A percentile compares a stretch with the other conserved stretches of the same genome.
These are phyloP conservation scores for Acidomyces sp. DNA, from an alignment of 495 filamentous ascomycete species.

Conservation along the genomic window DNA sequence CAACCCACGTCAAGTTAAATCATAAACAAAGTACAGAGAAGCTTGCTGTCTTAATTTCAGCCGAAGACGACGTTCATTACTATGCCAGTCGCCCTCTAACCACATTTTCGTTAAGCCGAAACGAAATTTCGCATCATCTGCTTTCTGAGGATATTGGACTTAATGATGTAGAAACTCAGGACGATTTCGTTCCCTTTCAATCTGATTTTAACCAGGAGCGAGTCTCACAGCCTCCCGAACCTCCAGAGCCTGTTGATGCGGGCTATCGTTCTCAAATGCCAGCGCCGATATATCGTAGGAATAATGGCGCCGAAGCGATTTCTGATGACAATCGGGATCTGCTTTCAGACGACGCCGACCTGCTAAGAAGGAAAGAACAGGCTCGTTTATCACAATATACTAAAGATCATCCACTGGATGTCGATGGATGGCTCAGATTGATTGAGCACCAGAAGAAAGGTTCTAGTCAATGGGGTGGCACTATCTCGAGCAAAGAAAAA, in stretches of 20 bases:
- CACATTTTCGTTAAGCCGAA: no score
- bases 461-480: slow-evolving; percentile 32
- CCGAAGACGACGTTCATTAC: background rate
- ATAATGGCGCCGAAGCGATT: no score
- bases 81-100: background rate
- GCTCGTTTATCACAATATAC: slow-evolving; percentile 46
- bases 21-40: slow-evolving; percentile 12
- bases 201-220: slow-evolving; percentile 19
- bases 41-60: background rate
- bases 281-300: no score
- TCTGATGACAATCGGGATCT: slow-evolving; percentile 37
- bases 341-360: slow-evolving; percentile 20
- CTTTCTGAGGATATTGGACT: background rate
- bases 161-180: background rate
- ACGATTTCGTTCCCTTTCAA: slow-evolving; percentile 19
- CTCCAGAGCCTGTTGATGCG: slow-evolving; percentile 29
- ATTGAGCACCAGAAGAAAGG: slow-evolving; percentile 61
- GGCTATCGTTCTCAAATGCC: slow-evolving; percentile 62
- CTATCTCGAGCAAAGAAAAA: slow-evolving; percentile 40
- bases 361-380: slow-evolving; percentile 37
- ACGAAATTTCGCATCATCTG: no score
- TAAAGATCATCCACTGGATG: slow-evolving; percentile 49
- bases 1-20: slow-evolving; percentile 4
- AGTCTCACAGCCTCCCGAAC: slow-evolving; percentile 8
- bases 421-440: slow-evolving; percentile 60